These are phyloP conservation scores for Mycena galopus DNA, from an alignment of 768 basidiomycete genomes.

Conservation along the genomic window DNA sequence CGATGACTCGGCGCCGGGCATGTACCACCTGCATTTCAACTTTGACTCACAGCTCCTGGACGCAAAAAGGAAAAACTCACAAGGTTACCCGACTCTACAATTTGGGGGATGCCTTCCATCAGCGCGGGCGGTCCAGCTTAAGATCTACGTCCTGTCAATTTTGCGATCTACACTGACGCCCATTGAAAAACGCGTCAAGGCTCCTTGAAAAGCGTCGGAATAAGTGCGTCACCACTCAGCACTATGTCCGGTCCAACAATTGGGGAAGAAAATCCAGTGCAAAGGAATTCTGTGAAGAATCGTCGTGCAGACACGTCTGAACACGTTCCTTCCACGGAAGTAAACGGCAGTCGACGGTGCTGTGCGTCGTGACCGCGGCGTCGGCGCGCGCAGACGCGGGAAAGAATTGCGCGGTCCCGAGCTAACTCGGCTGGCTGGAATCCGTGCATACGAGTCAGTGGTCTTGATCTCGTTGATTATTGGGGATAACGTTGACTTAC, in stretches of 20 bases:
- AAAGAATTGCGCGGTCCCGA: not conserved
- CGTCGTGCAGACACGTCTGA: not conserved
- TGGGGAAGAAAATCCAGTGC: constrained; percentile 26
- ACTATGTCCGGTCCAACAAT: not conserved
- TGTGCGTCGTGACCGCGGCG: constrained; percentile 1
- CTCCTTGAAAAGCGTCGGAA: constrained; percentile 8
- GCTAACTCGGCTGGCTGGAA: not conserved
- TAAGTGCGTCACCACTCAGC: not conserved
- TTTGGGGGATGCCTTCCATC: constrained; percentile 1
- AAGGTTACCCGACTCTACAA: constrained; percentile 8
- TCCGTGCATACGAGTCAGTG: constrained; percentile 6
- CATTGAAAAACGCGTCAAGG: not conserved
- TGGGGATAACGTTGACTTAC: not conserved
- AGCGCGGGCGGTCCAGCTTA: constrained; percentile 7
- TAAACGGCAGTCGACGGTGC: not conserved
- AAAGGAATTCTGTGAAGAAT: constrained; percentile 20
- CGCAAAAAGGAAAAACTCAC: constrained; percentile 20
- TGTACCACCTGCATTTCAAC: constrained; percentile 12
- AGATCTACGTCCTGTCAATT: not conserved
- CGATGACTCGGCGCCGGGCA: constrained; percentile 24
- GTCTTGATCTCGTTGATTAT: not conserved
- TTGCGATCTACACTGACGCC: constrained; percentile 1
- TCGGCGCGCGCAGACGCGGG: not conserved
- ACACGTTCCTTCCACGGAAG: constrained; percentile 12
- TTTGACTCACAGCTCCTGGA: constrained; percentile 26